These are phyloP conservation scores for Hydnomerulius pinastri DNA, from an alignment of 768 basidiomycete genomes.

Conservation along the genomic window DNA sequence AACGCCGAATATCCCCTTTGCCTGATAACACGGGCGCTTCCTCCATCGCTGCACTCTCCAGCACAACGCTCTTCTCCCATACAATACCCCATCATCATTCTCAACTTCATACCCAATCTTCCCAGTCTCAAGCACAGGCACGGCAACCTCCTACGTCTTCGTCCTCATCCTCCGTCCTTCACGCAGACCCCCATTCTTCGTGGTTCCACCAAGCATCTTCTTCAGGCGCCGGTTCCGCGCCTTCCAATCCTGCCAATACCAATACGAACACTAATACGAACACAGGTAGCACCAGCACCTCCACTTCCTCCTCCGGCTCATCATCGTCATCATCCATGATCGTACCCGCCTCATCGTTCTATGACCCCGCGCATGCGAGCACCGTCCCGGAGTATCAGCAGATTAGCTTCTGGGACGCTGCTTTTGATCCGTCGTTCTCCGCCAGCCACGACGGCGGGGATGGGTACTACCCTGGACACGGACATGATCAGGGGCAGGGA, in stretches of 20 bases:
- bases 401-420: constrained; percentile 33
- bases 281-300: constrained; percentile 1
- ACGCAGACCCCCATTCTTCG: not conserved
- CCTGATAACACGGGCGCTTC: not conserved
- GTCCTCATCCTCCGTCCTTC: not conserved
- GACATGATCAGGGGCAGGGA: not conserved
- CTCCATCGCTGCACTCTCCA: not conserved
- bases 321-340: constrained; percentile 43
- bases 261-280: not conserved
- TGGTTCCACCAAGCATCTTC: constrained; percentile 5
- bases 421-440: constrained; percentile 17
- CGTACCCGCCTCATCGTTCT: constrained; percentile 53
- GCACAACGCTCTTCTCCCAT: not conserved
- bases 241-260: not conserved
- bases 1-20: not conserved
- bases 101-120: not conserved
- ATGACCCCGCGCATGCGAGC: constrained; percentile 45
- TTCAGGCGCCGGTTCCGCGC: not conserved
- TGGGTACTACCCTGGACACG: not conserved
- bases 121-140: not conserved
- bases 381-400: constrained; percentile 43
- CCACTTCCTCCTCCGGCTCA: constrained; percentile 1
- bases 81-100: constrained; percentile 1
- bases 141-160: not conserved
- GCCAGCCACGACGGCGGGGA: not conserved